A percentile compares a stretch with the other conserved stretches of the same genome.
These are phyloP conservation scores for Exophiala sp. DNA, from an alignment of 2,329 filamentous ascomycete species.

Conservation along the genomic window DNA sequence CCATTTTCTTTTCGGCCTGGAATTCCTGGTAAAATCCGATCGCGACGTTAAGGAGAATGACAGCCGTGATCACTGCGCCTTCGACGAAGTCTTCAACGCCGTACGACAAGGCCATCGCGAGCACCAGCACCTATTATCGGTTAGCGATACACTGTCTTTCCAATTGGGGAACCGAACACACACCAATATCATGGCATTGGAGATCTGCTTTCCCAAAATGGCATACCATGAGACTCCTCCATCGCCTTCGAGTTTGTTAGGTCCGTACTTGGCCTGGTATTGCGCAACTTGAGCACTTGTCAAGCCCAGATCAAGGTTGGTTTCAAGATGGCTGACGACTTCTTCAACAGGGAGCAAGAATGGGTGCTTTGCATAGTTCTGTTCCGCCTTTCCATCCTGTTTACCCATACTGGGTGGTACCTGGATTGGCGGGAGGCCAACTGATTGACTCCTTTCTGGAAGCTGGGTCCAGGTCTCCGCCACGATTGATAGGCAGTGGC, in stretches of 20 bases:
- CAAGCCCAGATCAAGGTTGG: constrained; percentile 47
- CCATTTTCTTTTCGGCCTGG: constrained; percentile 55
- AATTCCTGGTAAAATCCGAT: constrained; percentile 58
- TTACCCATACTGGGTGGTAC: constrained; percentile 23
- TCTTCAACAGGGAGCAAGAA: constrained; percentile 35
- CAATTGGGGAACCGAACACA: constrained; percentile 14
- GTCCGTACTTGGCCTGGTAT: constrained; percentile 44
- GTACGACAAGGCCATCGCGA: constrained; percentile 62
- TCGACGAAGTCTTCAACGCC: constrained; percentile 54
- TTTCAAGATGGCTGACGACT: constrained; percentile 42
- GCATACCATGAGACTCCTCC: constrained; percentile 44
- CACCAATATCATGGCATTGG: constrained; percentile 53
- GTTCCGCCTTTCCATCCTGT: constrained; percentile 17
- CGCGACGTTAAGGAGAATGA: constrained; percentile 53
- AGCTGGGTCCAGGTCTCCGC: too few relatives aligned
- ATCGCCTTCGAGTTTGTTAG: constrained; percentile 45
- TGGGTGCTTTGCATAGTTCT: constrained; percentile 33
- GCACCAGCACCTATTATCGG: constrained; percentile 47
- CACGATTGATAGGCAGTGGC: too few relatives aligned
- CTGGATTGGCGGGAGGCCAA: neutral
- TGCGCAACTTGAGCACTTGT: constrained; percentile 39
- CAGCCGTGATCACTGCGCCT: constrained; percentile 53
- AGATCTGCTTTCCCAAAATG: constrained; percentile 48
- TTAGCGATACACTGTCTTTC: constrained; percentile 9
- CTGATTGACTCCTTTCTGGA: neutral